Base-by-base conservation (phyloP, 331 rosid species). In the Pyrus hybrid region DNA sequence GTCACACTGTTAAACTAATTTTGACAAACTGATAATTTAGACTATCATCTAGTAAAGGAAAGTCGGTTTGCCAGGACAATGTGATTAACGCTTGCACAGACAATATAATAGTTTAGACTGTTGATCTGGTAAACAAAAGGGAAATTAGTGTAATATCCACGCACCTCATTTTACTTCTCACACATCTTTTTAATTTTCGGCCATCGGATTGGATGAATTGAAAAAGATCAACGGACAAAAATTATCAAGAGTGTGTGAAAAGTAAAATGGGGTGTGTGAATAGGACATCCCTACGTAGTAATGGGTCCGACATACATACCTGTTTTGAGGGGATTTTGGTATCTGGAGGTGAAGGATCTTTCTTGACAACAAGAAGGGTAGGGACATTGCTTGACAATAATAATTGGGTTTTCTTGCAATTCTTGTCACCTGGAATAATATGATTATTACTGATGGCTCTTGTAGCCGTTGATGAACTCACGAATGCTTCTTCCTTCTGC, bases 401-500 rank as follows among this genome's bases (percentile, higher is more conserved):
- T 78, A 87, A 77, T 10, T 89, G 86, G 43, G 70, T 81, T 71
- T 74, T 90, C 85, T 88, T 90, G 85, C 84, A 68, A 75, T 86
- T 91, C 71, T 71, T 84, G 76, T 86, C 89, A 21, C 33, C 68
- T 60, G 86, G 72, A 70, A 11, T 73, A 70, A 37, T 75, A 22
- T 35, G 47, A 68, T 41, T 41, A 30, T 64, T 63, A 14, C 8
- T 14, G n/a, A 63, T 53, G 45, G 80, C 71, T 82, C 88, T 86
- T 28, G 77, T 72, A 2, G 82, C 65, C 26, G 87, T 79, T 51
- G 86, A 75, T 22, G 93, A 80, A 51, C 87, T 80, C 25, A 88
- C 87, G 77, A 88, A 90, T 22, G 89, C 17, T 69, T 89, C 96
- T 71, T 88, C 91, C 73, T 89, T 86, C 83, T 85, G 90, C 68